These are phyloP conservation scores for Colletotrichum incanum DNA, from an alignment of 2,329 filamentous ascomycete genomes.

Conservation along the genomic window DNA sequence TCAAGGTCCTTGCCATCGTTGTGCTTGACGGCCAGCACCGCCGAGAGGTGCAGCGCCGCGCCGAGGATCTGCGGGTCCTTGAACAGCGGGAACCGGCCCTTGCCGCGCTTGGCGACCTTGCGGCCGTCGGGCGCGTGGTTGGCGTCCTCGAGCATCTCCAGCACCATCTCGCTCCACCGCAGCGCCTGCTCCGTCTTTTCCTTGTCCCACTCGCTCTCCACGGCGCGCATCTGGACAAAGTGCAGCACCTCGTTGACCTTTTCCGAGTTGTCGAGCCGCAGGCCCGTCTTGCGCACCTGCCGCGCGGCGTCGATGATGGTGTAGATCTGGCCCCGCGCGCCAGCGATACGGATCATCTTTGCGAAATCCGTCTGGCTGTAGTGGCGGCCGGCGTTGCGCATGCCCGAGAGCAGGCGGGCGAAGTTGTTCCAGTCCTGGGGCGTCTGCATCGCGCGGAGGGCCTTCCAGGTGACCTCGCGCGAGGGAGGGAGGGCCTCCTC, in stretches of 20 bases:
- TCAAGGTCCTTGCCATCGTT: conserved; percentile 50
- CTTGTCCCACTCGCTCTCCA: conserved; percentile 54
- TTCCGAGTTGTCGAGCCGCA: conserved; percentile 60
- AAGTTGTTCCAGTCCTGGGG: conserved; percentile 68
- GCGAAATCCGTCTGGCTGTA: conserved; percentile 54
- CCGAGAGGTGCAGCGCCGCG: conserved; percentile 60
- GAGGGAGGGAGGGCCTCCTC: conserved; percentile 60
- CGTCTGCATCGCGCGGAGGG: conserved; percentile 63
- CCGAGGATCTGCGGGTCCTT: conserved; percentile 62
- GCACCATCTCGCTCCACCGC: conserved; percentile 62
- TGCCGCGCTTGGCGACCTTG: conserved; percentile 40
- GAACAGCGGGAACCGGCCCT: conserved; percentile 49
- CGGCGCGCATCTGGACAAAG: conserved; percentile 60
- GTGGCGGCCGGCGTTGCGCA: conserved; percentile 59
- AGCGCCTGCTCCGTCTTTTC: conserved; percentile 59
- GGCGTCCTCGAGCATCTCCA: conserved; percentile 65
- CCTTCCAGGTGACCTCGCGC: conserved; percentile 54
- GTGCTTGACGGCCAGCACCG: conserved; percentile 56
- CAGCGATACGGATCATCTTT: conserved; percentile 60
- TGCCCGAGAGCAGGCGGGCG: conserved; percentile 66
- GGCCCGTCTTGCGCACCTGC: conserved; percentile 61
- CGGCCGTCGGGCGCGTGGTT: conserved; percentile 52
- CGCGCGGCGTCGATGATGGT: conserved; percentile 67
- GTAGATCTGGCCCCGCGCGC: conserved; percentile 58
- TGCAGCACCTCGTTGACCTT: conserved; percentile 58